Base-by-base conservation (phyloP, 2,329 filamentous ascomycete species). In the Gyromitra esculenta region DNA sequence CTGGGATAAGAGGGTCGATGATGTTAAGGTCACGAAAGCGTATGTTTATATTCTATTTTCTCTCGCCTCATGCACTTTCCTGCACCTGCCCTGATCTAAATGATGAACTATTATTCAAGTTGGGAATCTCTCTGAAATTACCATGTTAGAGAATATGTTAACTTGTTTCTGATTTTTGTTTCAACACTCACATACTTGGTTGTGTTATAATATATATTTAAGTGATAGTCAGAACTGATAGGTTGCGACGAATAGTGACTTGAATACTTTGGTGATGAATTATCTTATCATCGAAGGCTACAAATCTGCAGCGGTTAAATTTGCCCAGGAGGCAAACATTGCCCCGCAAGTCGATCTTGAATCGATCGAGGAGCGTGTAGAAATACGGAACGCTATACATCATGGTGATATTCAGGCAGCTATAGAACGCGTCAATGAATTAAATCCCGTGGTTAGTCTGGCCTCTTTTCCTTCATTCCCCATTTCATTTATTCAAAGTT, bases 91-190 rank as follows among this genome's bases (percentile, higher is more conserved):
- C 79, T 82, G 82, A 81, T 83, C 82, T 81, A 82, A 86, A 86
- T 89, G 87, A 97, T 97, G 94, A 92, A 87, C 88, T 85, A 86
- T 86, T 88, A 90, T 91, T 92, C 91, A 96, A 97, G 89, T 90
- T 99, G 96, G 96, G 96, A 99, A 99, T 99, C 96, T 99, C 96
- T 99, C 96, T 92, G 93, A 88, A 89, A 85, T 86, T 85, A 84
- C 80, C 85, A 88, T 99, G 96, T 92, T 73, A 91, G 96, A 99
- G 90, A 93, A 90, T 84, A 87, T 86, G 87, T 91, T 92, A 90
- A 92, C 89, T 91, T 92, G 90, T 70, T 65, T 77, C 75, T 77
- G 75, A 77, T 77, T 52, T 60, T 60, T 85, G 88, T 88, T 90
- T 89, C 91, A 90, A 91, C 84, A 21, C 9, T 41, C 18, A 13